Conservation (phyloP, 2,329 filamentous ascomycete genomes). For the Rutstroemia sp. region DNA sequence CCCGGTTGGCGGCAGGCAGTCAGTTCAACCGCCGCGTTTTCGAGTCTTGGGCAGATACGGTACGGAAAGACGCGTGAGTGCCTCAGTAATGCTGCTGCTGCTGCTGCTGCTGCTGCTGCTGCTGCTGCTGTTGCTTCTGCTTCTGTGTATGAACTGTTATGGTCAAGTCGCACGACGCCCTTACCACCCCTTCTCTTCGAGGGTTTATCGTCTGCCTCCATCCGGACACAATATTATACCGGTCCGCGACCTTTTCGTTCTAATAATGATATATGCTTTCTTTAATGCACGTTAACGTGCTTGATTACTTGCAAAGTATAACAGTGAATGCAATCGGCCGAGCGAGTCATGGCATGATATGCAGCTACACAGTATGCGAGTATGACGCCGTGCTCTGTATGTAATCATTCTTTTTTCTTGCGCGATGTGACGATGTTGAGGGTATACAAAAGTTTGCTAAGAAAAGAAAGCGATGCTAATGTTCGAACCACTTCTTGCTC, state of each 20-base stretch:
- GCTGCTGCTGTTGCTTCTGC: neutral
- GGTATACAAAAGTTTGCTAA: neutral
- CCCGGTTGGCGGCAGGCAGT: constrained; percentile 9
- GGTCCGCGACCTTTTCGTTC: neutral
- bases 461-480: neutral
- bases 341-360: constrained; percentile 10
- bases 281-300: constrained; percentile 8
- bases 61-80: neutral
- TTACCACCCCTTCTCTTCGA: neutral
- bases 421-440: constrained; percentile 1
- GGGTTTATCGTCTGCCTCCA: constrained; percentile 6
- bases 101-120: neutral
- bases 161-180: constrained; percentile 3
- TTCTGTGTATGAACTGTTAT: neutral
- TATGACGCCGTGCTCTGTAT: neutral
- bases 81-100: neutral
- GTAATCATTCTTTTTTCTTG: neutral
- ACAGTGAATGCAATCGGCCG: constrained; percentile 12
- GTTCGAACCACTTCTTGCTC: too few species aligned
- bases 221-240: neutral
- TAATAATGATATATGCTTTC: neutral
- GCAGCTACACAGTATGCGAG: neutral
- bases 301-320: constrained; percentile 3
- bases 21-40: constrained; percentile 10
- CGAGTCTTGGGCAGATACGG: neutral